These are phyloP conservation scores for Dothistroma septosporum DNA, from an alignment of 2,329 filamentous ascomycete species.

Conservation along the genomic window DNA sequence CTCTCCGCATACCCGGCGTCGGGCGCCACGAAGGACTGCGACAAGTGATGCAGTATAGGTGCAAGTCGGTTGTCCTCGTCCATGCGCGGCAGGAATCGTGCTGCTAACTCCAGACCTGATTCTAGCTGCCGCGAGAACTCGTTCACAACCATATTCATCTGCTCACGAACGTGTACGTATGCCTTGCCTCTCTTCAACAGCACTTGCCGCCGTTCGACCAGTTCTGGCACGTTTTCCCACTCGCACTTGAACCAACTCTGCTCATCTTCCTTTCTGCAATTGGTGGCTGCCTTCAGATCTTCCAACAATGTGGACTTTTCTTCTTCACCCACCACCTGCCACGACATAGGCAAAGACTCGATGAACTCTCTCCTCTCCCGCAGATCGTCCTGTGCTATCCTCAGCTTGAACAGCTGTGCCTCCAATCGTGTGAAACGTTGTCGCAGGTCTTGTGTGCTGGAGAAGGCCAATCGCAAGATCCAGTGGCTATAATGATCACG, in stretches of 20 bases:
- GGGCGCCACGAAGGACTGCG: constrained; percentile 90
- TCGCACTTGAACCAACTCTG: constrained; percentile 95
- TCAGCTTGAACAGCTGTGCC: constrained; percentile 79
- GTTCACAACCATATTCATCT: constrained; percentile 80
- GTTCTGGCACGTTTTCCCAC: constrained; percentile 86
- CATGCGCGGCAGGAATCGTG: constrained; percentile 82
- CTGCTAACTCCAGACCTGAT: constrained; percentile 79
- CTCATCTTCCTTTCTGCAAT: constrained; percentile 60
- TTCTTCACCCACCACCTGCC: constrained; percentile 74
- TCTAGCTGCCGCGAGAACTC: constrained; percentile 81
- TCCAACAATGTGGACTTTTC: constrained; percentile 67
- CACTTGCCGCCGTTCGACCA: constrained; percentile 75
- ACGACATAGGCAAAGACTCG: constrained; percentile 70
- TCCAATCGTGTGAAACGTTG: constrained; percentile 82
- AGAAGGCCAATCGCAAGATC: constrained; percentile 88
- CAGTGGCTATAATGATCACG: constrained; percentile 99
- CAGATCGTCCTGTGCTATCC: constrained; percentile 72
- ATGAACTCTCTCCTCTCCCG: constrained; percentile 74
- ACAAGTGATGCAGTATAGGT: constrained; percentile 74
- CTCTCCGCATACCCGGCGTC: constrained; percentile 73
- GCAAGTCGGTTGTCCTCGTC: constrained; percentile 92
- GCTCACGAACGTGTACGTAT: constrained; percentile 82
- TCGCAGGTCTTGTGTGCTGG: constrained; percentile 83
- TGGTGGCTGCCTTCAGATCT: constrained; percentile 58
- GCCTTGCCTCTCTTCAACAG: constrained; percentile 78